Base-by-base conservation (phyloP, 2,329 filamentous ascomycete species). In the Trichophyton mentagrophytes region DNA sequence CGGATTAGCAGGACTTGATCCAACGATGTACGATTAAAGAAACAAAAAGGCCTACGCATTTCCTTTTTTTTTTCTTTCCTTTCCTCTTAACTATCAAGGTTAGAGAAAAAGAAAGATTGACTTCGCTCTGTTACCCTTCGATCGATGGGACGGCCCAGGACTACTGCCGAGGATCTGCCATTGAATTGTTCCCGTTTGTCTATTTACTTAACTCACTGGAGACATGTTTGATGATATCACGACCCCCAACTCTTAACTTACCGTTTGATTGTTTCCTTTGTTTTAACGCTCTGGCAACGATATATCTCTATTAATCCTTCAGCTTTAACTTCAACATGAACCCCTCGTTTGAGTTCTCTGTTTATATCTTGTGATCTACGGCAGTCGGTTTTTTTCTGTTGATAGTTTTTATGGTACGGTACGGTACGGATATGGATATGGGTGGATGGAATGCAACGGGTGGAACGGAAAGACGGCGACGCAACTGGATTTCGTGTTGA, bases 1-100 rank as follows among this genome's bases (percentile, higher is more conserved):
- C 44, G 38, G 53, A 17, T 55, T 25, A 61, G 60, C 27, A 53
- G 25, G 56, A 42, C 30, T 25, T 58, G 58, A 56, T 38, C 15
- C 42, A 6, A 22, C 20, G 8, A 38, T 55, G 49, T 60, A 55
- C 49, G 49, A 55, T 55, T 27, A 49, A 15, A 9, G 4, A 30
- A 33, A 13, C 27, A 3, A 25, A 27, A 33, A 30, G 2, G 27
- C 27, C 27, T 30, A 30, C 27, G 27, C 27, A 30, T 30, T 30
- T 11, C 30, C 49, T 13, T 17, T 33, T 4, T n/a, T 6, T 9
- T 27, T 11, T 22, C 11, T 22, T 15, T 27, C 46, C 6, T 13
- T 49, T 22, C 20, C 20, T 47, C 44, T 20, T 46, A 15, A 17
- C n/a, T 44, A n/a, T n/a, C 13, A 17, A n/a, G 40, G 40, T n/a